Percentiles rank a stretch among this genome's conserved stretches.
Evolutionary conservation across 352 stramenopile species (phyloP).

Genomic region (Pythium apleroticum): DNA sequence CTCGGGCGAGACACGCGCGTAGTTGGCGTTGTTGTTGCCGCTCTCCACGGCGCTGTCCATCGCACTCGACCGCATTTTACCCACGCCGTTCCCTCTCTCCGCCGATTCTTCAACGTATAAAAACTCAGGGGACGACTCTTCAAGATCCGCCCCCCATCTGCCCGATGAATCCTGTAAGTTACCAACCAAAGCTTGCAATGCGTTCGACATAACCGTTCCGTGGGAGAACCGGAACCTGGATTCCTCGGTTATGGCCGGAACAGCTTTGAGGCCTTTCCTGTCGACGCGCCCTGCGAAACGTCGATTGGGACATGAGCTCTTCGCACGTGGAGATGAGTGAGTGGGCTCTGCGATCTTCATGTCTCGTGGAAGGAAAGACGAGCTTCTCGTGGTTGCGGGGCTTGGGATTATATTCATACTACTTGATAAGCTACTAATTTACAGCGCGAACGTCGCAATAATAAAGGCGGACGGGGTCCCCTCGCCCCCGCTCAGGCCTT

Average conservation of each 20-base stretch:
- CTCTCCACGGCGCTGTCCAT: conserved; percentile 14
- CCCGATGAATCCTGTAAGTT: background rate
- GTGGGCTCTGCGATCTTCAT: background rate
- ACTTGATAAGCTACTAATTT: conserved; percentile 21
- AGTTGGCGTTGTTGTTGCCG: conserved; percentile 5
- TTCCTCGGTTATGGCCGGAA: no score
- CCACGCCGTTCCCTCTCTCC: background rate
- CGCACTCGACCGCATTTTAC: conserved; percentile 22
- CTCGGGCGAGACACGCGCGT: conserved; percentile 26
- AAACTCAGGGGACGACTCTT: conserved; percentile 16
- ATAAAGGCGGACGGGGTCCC: background rate
- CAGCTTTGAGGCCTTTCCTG: background rate
- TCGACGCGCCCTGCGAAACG: conserved; percentile 2
- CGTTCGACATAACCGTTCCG: background rate
- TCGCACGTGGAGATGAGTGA: background rate
- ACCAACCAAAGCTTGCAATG: no score
- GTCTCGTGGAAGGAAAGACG: background rate
- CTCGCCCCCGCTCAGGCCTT: background rate
- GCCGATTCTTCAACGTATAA: no score
- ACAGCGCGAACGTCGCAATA: background rate
- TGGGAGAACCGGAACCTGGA: background rate
- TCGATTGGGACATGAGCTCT: background rate
- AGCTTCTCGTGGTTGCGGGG: background rate
- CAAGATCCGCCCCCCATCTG: conserved; percentile 29
- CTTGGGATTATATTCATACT: conserved; percentile 22